Conservation (phyloP, 2,329 filamentous ascomycete genomes). For the Penicillium sp. region DNA sequence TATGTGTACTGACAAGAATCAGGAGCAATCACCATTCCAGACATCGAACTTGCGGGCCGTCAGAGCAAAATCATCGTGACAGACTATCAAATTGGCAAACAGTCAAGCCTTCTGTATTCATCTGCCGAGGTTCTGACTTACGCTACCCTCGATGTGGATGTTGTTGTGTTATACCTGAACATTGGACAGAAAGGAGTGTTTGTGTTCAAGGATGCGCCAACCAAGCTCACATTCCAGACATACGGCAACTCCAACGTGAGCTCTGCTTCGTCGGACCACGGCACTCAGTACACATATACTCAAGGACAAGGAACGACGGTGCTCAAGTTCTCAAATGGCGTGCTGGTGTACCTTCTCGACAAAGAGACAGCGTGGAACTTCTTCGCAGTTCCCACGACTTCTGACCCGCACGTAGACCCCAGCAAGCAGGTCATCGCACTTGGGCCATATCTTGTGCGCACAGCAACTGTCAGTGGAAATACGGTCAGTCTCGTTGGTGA, state of each 20-base stretch:
- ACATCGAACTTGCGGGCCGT: constrained; percentile 53
- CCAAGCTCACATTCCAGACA: constrained; percentile 41
- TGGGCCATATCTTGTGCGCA: constrained; percentile 50
- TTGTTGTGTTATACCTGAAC: constrained; percentile 53
- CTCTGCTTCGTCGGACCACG: constrained; percentile 27
- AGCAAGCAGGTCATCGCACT: constrained; percentile 51
- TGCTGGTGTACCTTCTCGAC: constrained; percentile 57
- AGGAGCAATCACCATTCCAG: constrained; percentile 36
- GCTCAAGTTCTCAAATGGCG: constrained; percentile 53
- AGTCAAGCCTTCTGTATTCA: constrained; percentile 52
- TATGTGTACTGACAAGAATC: background rate
- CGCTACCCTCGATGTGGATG: constrained; percentile 42
- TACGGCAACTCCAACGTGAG: constrained; percentile 45
- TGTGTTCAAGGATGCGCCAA: constrained; percentile 45
- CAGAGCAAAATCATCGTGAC: constrained; percentile 59
- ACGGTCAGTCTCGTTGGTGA: constrained; percentile 45
- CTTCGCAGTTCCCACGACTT: constrained; percentile 54
- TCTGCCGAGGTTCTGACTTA: constrained; percentile 55
- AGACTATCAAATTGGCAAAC: constrained; percentile 52
- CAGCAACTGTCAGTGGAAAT: constrained; percentile 36
- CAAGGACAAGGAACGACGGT: constrained; percentile 51
- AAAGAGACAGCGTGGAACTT: constrained; percentile 58
- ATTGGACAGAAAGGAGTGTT: constrained; percentile 54
- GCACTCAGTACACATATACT: constrained; percentile 48
- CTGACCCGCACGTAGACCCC: constrained; percentile 48